Evolutionary conservation across 768 basidiomycete species (phyloP), one percentile per base, ranked within the genome.

Genomic region (Tulasnella sp.): DNA sequence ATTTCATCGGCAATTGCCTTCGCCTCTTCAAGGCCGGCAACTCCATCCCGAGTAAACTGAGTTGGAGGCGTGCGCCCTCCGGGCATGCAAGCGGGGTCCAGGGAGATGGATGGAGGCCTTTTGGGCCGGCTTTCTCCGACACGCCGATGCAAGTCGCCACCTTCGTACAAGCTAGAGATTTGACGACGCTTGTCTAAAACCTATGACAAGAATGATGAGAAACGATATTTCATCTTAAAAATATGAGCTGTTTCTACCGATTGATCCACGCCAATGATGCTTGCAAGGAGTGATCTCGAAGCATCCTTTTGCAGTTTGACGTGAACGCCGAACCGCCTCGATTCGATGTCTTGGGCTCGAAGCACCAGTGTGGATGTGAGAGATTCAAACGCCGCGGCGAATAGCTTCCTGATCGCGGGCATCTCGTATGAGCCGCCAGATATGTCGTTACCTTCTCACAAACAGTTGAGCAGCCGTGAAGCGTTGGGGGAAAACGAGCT

Each of bases 401-500:
- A 89, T 3, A 95, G 93, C 74, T 90, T 89, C 34, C 92, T 91
- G 52, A 99, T 96, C 83, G 92, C 92, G 38, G 89, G 86, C 81
- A 98, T 94, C 44, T 90, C 92, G 85, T 91, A 97, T 0, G 96
- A 96, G 1, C 96, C 95, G 75, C 89, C 90, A 0, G 96, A 95
- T 38, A 99, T 95, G 85, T 99, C 97, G 84, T 99, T 98, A 31
- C 91, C 96, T 98, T 7, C 21, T 10, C 52, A 52, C 7, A 52
- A 21, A n/a, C 21, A 52, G 52, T 3, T 52, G 24, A 52, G 52
- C 52, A n/a, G 12, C 52, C 52, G 21, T 24, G 52, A n/a, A 52
- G n/a, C 52, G 52, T 24, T 21, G 21, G n/a, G 31, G n/a, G 38
- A n/a, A 27, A 24, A 38, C 18, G 68, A 58, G 48, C 40, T 39